These are phyloP conservation scores for Cyclotella baltica DNA, from an alignment of 108 stramenopile genomes.

Conservation along the genomic window DNA sequence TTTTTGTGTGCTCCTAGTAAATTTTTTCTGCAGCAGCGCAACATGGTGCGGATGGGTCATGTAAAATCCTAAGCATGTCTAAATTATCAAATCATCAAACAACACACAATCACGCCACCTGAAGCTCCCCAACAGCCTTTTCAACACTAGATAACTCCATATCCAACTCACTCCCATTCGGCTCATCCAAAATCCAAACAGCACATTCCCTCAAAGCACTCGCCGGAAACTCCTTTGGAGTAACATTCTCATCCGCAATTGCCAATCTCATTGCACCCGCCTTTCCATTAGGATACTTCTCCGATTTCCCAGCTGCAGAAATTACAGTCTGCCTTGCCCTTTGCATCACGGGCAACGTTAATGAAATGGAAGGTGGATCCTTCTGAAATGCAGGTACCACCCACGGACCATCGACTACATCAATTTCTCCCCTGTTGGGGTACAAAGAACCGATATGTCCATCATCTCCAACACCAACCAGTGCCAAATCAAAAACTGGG, in stretches of 20 bases:
- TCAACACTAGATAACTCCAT: conserved; percentile 41
- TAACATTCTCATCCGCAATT: conserved; percentile 62
- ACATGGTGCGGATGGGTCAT: too few relatives aligned
- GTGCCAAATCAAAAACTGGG: conserved; percentile 80
- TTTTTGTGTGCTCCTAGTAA: too few relatives aligned
- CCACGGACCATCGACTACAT: conserved; percentile 64
- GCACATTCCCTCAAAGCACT: conserved; percentile 66
- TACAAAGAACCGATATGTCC: conserved; percentile 84
- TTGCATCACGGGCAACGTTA: conserved; percentile 79
- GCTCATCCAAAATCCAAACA: conserved; percentile 78
- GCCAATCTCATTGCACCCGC: conserved; percentile 74
- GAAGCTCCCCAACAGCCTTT: conserved; percentile 44
- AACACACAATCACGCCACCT: not conserved
- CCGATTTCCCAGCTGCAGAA: conserved; percentile 71
- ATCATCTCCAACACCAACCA: conserved; percentile 87
- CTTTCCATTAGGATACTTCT: conserved; percentile 87
- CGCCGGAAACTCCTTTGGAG: conserved; percentile 71
- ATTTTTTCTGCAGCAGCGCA: too few relatives aligned
- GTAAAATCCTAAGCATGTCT: too few relatives aligned
- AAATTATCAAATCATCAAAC: not conserved
- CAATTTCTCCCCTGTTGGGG: conserved; percentile 72
- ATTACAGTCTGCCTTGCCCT: conserved; percentile 70
- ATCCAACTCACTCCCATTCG: conserved; percentile 64
- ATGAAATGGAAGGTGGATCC: conserved; percentile 72
- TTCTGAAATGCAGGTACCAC: conserved; percentile 71